A percentile compares a stretch with the other conserved stretches of the same genome.
Conservation (phyloP, 495 filamentous ascomycete genomes). For the Penicillium verhagenii region DNA sequence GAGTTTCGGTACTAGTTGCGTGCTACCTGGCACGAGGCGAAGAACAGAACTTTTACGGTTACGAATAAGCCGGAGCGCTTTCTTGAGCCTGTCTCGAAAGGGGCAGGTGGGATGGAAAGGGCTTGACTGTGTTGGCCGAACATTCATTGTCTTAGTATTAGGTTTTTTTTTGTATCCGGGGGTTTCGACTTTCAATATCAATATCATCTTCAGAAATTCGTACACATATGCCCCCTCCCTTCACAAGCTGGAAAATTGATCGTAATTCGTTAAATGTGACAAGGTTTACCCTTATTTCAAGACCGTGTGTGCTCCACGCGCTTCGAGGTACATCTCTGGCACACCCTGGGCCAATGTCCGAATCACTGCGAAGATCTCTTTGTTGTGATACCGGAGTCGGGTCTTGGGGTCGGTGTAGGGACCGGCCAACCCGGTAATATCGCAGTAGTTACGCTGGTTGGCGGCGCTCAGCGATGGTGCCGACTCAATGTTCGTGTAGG, state of each 20-base stretch:
- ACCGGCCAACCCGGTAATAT: constrained; percentile 85
- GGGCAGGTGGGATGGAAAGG: constrained; percentile 73
- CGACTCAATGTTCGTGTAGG: constrained; percentile 93
- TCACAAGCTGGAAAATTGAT: constrained; percentile 2
- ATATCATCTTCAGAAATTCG: constrained; percentile 2
- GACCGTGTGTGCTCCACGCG: constrained; percentile 86
- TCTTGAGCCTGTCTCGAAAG: constrained; percentile 76
- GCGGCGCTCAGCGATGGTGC: constrained; percentile 77
- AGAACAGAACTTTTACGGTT: constrained; percentile 56
- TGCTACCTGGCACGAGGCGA: constrained; percentile 51
- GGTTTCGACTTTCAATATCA: background rate
- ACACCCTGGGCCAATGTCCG: constrained; percentile 72
- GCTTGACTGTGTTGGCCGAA: constrained; percentile 88
- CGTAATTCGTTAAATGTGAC: background rate
- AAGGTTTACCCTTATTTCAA: constrained; percentile 61
- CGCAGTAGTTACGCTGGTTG: constrained; percentile 82
- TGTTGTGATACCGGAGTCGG: constrained; percentile 81
- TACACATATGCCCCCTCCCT: constrained; percentile 1
- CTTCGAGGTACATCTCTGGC: constrained; percentile 83
- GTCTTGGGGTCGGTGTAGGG: constrained; percentile 94
- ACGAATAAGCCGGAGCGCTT: constrained; percentile 97
- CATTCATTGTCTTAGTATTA: constrained; percentile 21
- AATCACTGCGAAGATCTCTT: constrained; percentile 82
- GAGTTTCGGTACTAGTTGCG: constrained; percentile 53
- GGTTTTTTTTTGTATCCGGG: background rate